Base-by-base conservation (phyloP, 2,329 filamentous ascomycete genomes). In the Cladosporium sp. region DNA sequence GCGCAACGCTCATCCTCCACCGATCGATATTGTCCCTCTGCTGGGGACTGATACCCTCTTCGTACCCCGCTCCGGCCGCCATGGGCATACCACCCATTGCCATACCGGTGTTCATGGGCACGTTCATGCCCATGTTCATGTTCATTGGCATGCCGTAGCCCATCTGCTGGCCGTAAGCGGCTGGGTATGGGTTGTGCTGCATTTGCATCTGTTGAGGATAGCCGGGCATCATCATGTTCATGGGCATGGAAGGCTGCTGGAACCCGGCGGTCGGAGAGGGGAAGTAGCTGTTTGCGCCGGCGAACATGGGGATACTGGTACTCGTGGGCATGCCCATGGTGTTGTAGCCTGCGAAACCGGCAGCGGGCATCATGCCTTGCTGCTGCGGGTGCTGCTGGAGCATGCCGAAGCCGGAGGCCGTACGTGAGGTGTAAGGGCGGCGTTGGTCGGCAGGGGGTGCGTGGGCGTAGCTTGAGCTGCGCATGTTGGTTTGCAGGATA, bases 1-100 rank as follows among this genome's bases (percentile, higher is more conserved):
- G 71, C 67, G 70, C 71, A 64, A 82, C 74, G 58, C 78, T 75
- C 71, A 84, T 80, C 72, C 86, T 82, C 86, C 86, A 88, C 38
- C 82, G 83, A 78, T 88, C 85, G 76, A 88, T 87, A 66, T 84
- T 78, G 66, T 84, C 85, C 64, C 84, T 78, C 72, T 86, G 84
- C 63, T 78, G 78, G 4, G 80, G 77, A 72, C 85, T 80, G 73
- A 84, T 77, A n/a, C 74, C 75, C 71, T 75, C 57, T 28, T 64
- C 68, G 59, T 70, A 70, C 47, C 68, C 67, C 55, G 69, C 68
- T 66, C 72, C 73, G 26, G 69, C 65, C 8, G 65, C 51, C 68
- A 67, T 63, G 2, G 52, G 61, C 68, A 68, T 68, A 15, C 64
- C 65, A 11, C 34, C 34, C 34, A 36, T 36, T 14, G 2, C 12